phyloP scores from a whole-genome alignment of 2,329 filamentous ascomycete species.

The Sarocladiaceae sp. region DNA sequence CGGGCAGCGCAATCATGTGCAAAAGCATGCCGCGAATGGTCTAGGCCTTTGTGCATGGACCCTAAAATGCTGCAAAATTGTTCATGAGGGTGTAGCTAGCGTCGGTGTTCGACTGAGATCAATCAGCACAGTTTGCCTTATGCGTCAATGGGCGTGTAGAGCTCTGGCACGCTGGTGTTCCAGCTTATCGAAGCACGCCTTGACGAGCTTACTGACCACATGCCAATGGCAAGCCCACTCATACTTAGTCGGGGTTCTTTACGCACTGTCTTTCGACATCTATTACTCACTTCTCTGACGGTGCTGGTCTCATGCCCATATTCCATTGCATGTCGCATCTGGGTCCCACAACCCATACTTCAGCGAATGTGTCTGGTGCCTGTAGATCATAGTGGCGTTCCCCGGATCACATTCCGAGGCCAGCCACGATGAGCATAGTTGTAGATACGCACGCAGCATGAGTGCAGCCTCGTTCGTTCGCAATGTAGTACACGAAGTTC shows the following conservation, averaged over 20 bases:
- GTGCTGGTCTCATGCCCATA: not conserved
- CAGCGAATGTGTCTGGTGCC: not conserved
- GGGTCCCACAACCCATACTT: not conserved
- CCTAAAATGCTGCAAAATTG: not conserved
- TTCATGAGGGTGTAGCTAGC: slow-evolving; percentile 1
- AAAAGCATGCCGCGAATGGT: slow-evolving; percentile 3
- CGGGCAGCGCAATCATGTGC: not conserved
- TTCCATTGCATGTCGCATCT: not conserved
- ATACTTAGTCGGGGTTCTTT: no score
- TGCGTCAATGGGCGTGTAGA: not conserved
- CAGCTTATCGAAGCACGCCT: not conserved
- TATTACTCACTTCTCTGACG: no score
- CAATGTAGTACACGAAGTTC: not conserved
- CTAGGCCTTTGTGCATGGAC: slow-evolving; percentile 2
- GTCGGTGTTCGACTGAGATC: not conserved
- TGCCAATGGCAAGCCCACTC: no score
- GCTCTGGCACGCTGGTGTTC: not conserved
- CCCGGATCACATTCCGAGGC: slow-evolving; percentile 9
- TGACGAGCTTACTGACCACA: not conserved
- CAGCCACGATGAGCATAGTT: slow-evolving; percentile 7
- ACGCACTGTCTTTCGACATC: no score
- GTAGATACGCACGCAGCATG: not conserved
- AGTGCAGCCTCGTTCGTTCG: slow-evolving; percentile 2
- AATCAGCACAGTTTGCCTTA: not conserved
- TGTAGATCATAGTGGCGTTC: slow-evolving; percentile 9